Conservation (phyloP, 805 yeast genomes). For the Pichia ethanolica region DNA sequence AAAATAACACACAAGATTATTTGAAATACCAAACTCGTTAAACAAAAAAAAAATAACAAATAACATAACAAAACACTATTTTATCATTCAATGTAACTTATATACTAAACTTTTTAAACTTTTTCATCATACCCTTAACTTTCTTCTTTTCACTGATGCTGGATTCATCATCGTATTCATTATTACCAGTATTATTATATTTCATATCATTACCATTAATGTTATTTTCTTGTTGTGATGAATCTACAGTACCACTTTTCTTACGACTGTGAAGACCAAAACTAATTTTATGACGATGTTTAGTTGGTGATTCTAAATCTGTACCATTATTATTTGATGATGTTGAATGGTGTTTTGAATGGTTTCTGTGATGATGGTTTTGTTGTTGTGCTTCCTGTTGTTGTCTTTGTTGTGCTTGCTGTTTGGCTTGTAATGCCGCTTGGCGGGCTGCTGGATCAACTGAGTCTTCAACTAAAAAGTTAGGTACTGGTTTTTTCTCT, state of each 20-base stretch:
- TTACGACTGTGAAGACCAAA: constrained; percentile 4
- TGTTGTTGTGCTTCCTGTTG: too few species aligned
- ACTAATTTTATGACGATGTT: constrained; percentile 7
- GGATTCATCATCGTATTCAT: background rate
- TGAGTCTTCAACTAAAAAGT: constrained; percentile 16
- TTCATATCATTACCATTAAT: too few species aligned
- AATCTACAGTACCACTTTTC: background rate
- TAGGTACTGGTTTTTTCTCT: constrained; percentile 16
- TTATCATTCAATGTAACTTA: background rate
- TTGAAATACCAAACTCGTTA: too few species aligned
- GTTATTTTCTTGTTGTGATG: background rate
- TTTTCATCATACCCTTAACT: constrained; percentile 18
- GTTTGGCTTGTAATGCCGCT: background rate
- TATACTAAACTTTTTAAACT: constrained; percentile 18
- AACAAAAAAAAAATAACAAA: too few species aligned
- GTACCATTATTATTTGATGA: too few species aligned
- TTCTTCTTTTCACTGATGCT: constrained; percentile 6
- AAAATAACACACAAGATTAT: too few species aligned
- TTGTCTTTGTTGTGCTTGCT: background rate
- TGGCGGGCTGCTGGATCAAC: constrained; percentile 6
- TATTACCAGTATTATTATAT: too few species aligned
- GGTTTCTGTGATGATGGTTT: too few species aligned
- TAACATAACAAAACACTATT: too few species aligned
- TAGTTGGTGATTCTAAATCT: background rate
- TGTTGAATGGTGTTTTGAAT: too few species aligned